phyloP scores from a whole-genome alignment of 352 stramenopile genomes.

The Phytophthora melonis region DNA sequence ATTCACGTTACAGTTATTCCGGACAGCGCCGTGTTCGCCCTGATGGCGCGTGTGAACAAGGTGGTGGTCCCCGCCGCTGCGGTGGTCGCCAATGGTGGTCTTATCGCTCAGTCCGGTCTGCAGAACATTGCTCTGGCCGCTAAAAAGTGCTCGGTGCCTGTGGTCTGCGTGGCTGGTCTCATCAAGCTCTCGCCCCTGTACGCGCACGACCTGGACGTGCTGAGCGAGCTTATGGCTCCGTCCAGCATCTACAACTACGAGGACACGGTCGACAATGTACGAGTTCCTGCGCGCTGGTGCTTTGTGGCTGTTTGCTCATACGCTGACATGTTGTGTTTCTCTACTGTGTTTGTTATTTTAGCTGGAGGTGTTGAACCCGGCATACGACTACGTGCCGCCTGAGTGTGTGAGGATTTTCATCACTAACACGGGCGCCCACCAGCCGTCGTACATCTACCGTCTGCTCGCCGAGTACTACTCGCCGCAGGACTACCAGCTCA shows the following conservation, averaged over 20 bases:
- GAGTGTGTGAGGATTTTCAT: slow-evolving; percentile 98
- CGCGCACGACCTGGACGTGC: slow-evolving; percentile 97
- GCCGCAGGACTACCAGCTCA: slow-evolving; percentile 94
- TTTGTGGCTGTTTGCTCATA: neutral
- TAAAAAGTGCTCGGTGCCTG: slow-evolving; percentile 96
- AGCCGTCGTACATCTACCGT: slow-evolving; percentile 99
- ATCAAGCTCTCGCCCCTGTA: slow-evolving; percentile 99
- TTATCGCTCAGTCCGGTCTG: slow-evolving; percentile 95
- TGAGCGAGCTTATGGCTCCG: slow-evolving; percentile 92
- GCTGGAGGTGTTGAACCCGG: slow-evolving; percentile 96
- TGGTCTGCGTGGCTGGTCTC: slow-evolving; percentile 97
- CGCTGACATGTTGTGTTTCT: slow-evolving; percentile 21
- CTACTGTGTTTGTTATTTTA: slow-evolving; percentile 37
- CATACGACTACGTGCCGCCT: slow-evolving; percentile 98
- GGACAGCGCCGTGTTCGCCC: slow-evolving; percentile 97
- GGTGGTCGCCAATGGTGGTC: slow-evolving; percentile 97
- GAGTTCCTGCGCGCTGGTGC: slow-evolving; percentile 5
- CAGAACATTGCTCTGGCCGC: slow-evolving; percentile 97
- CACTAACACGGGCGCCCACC: slow-evolving; percentile 98
- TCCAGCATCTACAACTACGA: slow-evolving; percentile 92
- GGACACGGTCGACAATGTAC: slow-evolving; percentile 89
- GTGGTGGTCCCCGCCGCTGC: slow-evolving; percentile 95
- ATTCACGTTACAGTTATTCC: slow-evolving; percentile 97
- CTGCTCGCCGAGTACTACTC: slow-evolving; percentile 99
- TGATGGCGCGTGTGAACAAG: slow-evolving; percentile 99